Percentiles rank a stretch among this genome's conserved stretches.
phyloP scores from a whole-genome alignment of 2,329 filamentous ascomycete genomes.

The Hyphodiscus sp. region DNA sequence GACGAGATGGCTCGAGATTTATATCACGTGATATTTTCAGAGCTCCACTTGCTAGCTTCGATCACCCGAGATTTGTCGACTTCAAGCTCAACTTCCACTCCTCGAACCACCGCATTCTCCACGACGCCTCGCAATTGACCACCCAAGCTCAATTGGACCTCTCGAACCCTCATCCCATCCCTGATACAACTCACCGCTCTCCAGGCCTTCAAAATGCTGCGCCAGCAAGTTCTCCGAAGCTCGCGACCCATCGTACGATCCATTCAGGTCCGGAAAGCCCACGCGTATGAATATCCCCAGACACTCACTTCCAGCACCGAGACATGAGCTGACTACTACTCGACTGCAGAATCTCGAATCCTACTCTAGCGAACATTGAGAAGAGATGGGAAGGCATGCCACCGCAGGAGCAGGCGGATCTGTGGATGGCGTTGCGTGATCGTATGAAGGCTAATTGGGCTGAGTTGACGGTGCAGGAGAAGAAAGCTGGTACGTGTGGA shows the following conservation, averaged over 20 bases:
- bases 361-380: conserved; percentile 95
- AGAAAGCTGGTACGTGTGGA: conserved; percentile 83
- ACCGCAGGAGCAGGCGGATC: conserved; percentile 96
- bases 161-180: background rate
- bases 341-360: conserved; percentile 78
- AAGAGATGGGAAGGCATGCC: conserved; percentile 99
- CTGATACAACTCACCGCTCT: background rate
- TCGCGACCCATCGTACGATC: background rate
- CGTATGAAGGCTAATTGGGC: conserved; percentile 98
- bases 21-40: background rate
- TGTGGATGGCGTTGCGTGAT: conserved; percentile 98
- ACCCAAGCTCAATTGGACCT: background rate
- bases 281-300: conserved; percentile 44
- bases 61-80: background rate
- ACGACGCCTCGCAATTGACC: background rate
- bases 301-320: too few species aligned
- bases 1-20: too few species aligned
- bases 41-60: background rate
- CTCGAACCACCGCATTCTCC: too few species aligned
- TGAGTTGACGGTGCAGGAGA: conserved; percentile 91
- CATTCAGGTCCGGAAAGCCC: conserved; percentile 29
- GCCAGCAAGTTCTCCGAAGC: conserved; percentile 13
- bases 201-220: conserved; percentile 12
- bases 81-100: background rate
- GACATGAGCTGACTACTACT: too few species aligned